Base-by-base conservation (phyloP, 768 basidiomycete species). In the Mycena kentingensis region DNA sequence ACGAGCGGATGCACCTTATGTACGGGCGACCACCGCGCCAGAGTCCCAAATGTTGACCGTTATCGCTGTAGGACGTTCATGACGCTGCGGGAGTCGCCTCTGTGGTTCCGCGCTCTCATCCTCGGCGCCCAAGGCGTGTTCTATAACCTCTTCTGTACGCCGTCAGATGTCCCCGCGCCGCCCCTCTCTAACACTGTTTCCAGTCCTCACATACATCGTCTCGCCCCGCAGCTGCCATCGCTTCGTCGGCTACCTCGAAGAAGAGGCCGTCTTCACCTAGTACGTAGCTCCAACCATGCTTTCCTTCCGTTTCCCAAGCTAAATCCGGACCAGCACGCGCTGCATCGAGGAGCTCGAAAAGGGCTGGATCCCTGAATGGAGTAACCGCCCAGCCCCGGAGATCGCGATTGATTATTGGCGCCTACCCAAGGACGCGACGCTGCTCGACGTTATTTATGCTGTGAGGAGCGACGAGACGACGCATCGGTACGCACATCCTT, bases 371-470 rank as follows among this genome's bases (percentile, higher is more conserved):
- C 92, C 93, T 1, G 84, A 87, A 65, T 95, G 93, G 88, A 74
- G 77, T 26, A 74, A 87, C 63, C 70, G 77, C 63, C 80, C 88
- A 31, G 90, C 93, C 5, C 95, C 94, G 0, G 76, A 82, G 62
- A 96, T 98, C 65, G 89, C 95, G 7, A 93, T 91, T 56, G 94
- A 98, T 66, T 98, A 98, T 70, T 98, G 96, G 93, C 83, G 93
- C 21, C 77, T 96, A 27, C 65, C 68, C 2, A 71, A 80, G 3
- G 69, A 88, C 60, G 89, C 93, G 0, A 93, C 81, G 61, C 72
- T 98, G 53, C 74, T 92, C 18, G 96, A 98, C 62, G 87, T 96
- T 41, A 78, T 98, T 43, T 91, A 91, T 63, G 93, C 93, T 28
- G 90, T 98, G 28, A 81, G 95, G 61, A 92, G 90, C 15, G 95